Evolutionary conservation across 2,329 filamentous ascomycete species (phyloP).

Genomic region (Leptographium procerum): DNA sequence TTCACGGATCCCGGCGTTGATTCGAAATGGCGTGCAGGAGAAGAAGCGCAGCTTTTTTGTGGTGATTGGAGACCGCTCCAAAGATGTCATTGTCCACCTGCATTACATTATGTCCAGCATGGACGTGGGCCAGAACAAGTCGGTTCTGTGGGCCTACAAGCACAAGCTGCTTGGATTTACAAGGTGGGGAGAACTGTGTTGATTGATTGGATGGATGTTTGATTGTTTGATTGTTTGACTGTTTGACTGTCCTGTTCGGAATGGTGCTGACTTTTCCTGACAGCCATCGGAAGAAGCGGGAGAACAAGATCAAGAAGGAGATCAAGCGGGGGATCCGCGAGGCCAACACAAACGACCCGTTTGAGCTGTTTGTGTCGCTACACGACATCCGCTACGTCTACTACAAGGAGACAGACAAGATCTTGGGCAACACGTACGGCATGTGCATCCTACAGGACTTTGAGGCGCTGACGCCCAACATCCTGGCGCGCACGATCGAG

Average conservation of each 20-base stretch:
- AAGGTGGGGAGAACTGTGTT: constrained; percentile 30
- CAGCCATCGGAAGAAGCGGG: constrained; percentile 92
- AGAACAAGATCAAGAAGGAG: constrained; percentile 96
- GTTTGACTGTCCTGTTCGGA: background rate
- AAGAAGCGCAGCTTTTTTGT: constrained; percentile 99
- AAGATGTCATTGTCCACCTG: constrained; percentile 89
- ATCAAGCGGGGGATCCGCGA: constrained; percentile 92
- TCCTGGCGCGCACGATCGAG: constrained; percentile 88
- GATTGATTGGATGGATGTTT: too few relatives aligned
- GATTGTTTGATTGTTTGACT: too few relatives aligned
- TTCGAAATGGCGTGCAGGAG: constrained; percentile 83
- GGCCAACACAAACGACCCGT: constrained; percentile 84
- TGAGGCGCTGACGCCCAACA: constrained; percentile 93
- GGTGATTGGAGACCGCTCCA: constrained; percentile 83
- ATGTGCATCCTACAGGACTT: constrained; percentile 91
- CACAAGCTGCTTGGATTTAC: constrained; percentile 93
- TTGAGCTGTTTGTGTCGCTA: constrained; percentile 92
- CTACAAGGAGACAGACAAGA: constrained; percentile 99
- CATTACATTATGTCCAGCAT: constrained; percentile 88
- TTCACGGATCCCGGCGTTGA: constrained; percentile 80
- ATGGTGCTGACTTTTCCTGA: background rate
- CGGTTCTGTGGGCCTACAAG: constrained; percentile 94
- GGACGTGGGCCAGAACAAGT: constrained; percentile 70
- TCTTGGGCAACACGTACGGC: constrained; percentile 82
- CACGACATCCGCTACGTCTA: constrained; percentile 98